phyloP scores from a whole-genome alignment of 2,329 filamentous ascomycete genomes.

The Leptographium lundbergii region DNA sequence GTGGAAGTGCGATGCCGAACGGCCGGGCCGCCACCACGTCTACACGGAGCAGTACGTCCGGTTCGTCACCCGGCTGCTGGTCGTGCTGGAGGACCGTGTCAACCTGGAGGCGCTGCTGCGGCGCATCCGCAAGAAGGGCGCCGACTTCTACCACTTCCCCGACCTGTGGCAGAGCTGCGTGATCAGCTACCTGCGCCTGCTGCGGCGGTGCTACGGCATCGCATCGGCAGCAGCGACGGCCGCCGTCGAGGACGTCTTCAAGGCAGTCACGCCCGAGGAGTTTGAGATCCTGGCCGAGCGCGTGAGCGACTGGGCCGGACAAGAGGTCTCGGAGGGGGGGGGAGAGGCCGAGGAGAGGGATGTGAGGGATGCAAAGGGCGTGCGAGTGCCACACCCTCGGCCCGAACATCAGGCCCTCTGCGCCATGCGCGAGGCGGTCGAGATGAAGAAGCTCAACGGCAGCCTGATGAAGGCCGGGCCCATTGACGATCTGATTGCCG shows the following conservation, averaged over 20 bases:
- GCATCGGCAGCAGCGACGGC: constrained; percentile 21
- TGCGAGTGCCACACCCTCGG: no score
- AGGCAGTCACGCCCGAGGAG: constrained; percentile 38
- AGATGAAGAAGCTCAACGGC: constrained; percentile 63
- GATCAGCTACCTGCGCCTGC: constrained; percentile 37
- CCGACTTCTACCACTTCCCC: constrained; percentile 55
- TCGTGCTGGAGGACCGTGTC: constrained; percentile 59
- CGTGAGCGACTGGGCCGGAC: constrained; percentile 39
- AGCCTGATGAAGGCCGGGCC: constrained; percentile 72
- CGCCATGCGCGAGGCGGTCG: constrained; percentile 45
- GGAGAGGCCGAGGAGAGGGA: neutral
- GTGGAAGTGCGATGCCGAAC: constrained; percentile 84
- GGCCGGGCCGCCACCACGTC: constrained; percentile 75
- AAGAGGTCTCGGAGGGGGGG: neutral
- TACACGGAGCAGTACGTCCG: constrained; percentile 80
- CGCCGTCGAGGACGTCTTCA: constrained; percentile 38
- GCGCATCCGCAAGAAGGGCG: constrained; percentile 67
- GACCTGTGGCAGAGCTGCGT: constrained; percentile 48
- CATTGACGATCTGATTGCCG: constrained; percentile 88
- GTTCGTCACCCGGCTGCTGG: constrained; percentile 65
- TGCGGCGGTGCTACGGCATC: constrained; percentile 36
- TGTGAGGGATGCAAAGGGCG: neutral
- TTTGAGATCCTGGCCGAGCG: constrained; percentile 44
- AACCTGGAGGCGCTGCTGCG: constrained; percentile 69
- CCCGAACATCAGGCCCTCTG: constrained; percentile 31